Base-by-base conservation (phyloP, 257 asterid species). In the Penstemon eatonii region DNA sequence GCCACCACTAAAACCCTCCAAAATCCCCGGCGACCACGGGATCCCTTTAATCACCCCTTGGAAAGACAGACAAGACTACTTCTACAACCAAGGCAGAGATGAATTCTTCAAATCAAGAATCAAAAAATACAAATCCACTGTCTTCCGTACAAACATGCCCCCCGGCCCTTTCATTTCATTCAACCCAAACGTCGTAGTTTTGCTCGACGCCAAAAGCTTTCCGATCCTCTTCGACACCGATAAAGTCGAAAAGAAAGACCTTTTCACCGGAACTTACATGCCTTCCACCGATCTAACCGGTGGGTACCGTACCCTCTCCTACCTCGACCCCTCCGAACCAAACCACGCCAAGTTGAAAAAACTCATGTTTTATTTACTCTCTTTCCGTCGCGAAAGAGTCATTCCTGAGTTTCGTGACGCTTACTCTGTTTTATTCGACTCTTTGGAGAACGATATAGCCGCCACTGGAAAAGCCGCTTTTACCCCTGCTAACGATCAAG, bases 201-300 rank as follows among this genome's bases (percentile, higher is more conserved):
- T 92, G 44, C 95, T 88, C 67, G 98, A 92, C 80, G 98, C 90
- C 1, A 92, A 87, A 68, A 89, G 95, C 25, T 92, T 89, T 7
- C 96, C 95, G 4, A 18, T 68, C 39, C 88, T 92, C 2, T 92
- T 92, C 72, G 95, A 89, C 84, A 76, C 74, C 13, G 82, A 78
- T 0, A 86, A 81, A 39, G 96, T 92, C 63, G 96, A 92, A 18
- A 92, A 92, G 81, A 84, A 73, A 4, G 89, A 92, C n/a, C 82
- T 89, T 1, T 92, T 92, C 83, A 89, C 96, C 52, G 98, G 98
- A 4, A 89, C 96, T 4, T 92, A 70, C 80, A 81, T 83, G 90
- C 90, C 96, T 0, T 87, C 96, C 46, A 60, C 83, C 11, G 87
- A 84, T 2, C 86, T 89, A 65, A 89, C 96, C 62, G 96, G 98